These are phyloP conservation scores for Penicillium sp. DNA, from an alignment of 2,329 filamentous ascomycete species.

Conservation along the genomic window DNA sequence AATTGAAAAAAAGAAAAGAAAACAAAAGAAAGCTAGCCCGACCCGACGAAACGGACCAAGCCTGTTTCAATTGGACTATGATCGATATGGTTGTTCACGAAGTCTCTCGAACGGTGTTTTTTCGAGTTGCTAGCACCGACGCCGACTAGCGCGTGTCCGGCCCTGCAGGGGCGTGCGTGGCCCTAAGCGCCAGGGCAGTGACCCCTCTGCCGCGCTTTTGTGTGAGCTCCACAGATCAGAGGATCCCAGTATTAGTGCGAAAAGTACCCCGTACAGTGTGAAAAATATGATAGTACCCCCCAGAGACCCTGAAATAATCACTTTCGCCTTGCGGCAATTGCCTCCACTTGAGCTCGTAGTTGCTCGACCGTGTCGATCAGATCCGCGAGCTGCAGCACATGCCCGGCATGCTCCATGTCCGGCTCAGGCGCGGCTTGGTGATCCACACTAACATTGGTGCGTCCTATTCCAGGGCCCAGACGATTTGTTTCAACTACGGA, in stretches of 20 bases:
- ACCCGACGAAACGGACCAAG: conserved; percentile 3
- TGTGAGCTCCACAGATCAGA: neutral
- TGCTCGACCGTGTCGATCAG: conserved; percentile 37
- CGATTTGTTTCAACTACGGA: conserved; percentile 23
- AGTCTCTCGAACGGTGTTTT: conserved; percentile 9
- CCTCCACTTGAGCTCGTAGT: conserved; percentile 36
- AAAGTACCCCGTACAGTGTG: neutral
- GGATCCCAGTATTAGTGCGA: too few species aligned
- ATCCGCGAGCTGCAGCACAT: conserved; percentile 27
- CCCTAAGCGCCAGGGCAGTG: conserved; percentile 17
- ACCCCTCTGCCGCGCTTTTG: conserved; percentile 8
- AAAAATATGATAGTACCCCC: neutral
- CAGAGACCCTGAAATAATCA: neutral
- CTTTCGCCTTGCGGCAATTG: conserved; percentile 25
- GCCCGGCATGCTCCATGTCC: conserved; percentile 19
- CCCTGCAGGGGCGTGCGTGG: conserved; percentile 21
- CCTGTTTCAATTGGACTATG: neutral
- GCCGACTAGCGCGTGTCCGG: conserved; percentile 10
- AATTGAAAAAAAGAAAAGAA: neutral
- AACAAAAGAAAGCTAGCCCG: neutral
- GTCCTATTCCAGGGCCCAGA: conserved; percentile 21
- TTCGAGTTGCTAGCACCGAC: conserved; percentile 8
- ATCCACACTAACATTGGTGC: conserved; percentile 17
- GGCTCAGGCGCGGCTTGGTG: conserved; percentile 26
- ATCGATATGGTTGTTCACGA: conserved; percentile 10